Evolutionary conservation across 176 grass and related monocot genomes (phyloP).

Genomic region (Hordeum vulgare): MorexV3_pseudomolecules_assembly NC_058522.1:490203629-490204128

Average conservation of each 20-base stretch:
- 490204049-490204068: slow-evolving; percentile 99
- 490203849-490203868: slow-evolving; percentile 84
- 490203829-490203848: slow-evolving; percentile 77
- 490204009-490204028: slow-evolving; percentile 96
- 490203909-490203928: slow-evolving; percentile 56
- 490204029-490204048: slow-evolving; percentile 94
- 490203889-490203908: slow-evolving; percentile 61
- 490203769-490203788: slow-evolving; percentile 61
- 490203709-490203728: slow-evolving; percentile 91
- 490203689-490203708: slow-evolving; percentile 84
- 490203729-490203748: slow-evolving; percentile 96
- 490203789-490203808: slow-evolving; percentile 71
- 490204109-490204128: slow-evolving; percentile 8
- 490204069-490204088: slow-evolving; percentile 99
- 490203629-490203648: slow-evolving; percentile 92
- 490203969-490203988: slow-evolving; percentile 18
- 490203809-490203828: slow-evolving; percentile 59
- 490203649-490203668: slow-evolving; percentile 98
- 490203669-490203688: slow-evolving; percentile 79
- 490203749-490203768: slow-evolving; percentile 62
- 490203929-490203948: slow-evolving; percentile 55
- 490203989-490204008: slow-evolving; percentile 30
- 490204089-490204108: slow-evolving; percentile 65
- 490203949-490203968: slow-evolving; percentile 24
- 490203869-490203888: slow-evolving; percentile 74